Conservation (phyloP, 768 basidiomycete species). For the Lentinula sp. region DNA sequence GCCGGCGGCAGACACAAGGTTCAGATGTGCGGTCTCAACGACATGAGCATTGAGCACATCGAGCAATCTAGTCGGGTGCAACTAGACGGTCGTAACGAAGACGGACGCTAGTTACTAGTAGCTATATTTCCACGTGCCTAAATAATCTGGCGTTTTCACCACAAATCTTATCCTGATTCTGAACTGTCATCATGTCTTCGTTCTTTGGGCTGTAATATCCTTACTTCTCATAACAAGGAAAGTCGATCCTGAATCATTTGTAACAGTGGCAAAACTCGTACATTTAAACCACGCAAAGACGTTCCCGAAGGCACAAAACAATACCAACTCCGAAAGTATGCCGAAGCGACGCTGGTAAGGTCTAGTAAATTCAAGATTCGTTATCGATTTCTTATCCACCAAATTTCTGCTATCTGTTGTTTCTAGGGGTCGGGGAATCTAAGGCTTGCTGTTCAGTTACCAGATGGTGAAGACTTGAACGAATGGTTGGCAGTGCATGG, state of each 20-base stretch:
- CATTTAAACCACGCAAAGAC: constrained; percentile 95
- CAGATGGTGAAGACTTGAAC: constrained; percentile 94
- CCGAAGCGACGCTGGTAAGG: constrained; percentile 84
- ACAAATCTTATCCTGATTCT: background rate
- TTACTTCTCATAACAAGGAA: background rate
- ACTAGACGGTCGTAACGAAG: background rate
- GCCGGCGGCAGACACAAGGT: background rate
- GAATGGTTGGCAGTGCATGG: constrained; percentile 99
- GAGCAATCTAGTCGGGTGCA: background rate
- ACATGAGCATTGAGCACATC: background rate
- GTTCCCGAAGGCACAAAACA: constrained; percentile 96
- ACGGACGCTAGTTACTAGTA: too few species aligned
- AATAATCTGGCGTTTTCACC: too few species aligned
- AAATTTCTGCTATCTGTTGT: background rate
- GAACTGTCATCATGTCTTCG: constrained; percentile 3
- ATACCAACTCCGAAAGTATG: constrained; percentile 96
- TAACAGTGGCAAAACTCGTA: constrained; percentile 79
- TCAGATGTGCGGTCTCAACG: background rate
- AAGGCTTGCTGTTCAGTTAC: constrained; percentile 84
- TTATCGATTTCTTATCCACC: background rate
- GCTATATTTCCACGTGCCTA: too few species aligned
- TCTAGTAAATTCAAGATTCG: background rate
- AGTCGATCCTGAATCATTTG: background rate
- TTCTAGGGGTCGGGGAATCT: constrained; percentile 93
- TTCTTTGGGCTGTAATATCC: constrained; percentile 6